phyloP scores from a whole-genome alignment of 1,284 basidiomycete species.

The Rhodotorula sp. region DNA sequence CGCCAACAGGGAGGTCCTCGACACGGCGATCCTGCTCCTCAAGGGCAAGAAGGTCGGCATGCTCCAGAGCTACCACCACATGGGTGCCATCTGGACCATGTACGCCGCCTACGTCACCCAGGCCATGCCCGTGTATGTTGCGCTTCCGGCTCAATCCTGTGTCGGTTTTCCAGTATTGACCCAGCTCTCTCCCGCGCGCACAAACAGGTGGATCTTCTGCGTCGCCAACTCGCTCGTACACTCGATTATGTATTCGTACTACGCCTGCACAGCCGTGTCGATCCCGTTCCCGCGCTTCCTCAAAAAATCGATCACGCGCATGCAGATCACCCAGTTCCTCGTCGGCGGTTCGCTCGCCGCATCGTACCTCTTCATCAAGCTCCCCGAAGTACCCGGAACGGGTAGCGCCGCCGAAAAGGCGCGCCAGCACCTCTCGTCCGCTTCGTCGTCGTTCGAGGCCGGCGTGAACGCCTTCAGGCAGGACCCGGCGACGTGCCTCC shows the following conservation, averaged over 20 bases:
- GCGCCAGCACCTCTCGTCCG: background rate
- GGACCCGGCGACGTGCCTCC: constrained; percentile 29
- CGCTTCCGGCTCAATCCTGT: constrained; percentile 16
- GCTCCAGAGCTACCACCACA: constrained; percentile 37
- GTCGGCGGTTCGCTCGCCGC: constrained; percentile 33
- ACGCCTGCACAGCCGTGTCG: constrained; percentile 45
- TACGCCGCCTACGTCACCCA: constrained; percentile 47
- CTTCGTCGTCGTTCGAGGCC: constrained; percentile 17
- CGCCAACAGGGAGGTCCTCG: constrained; percentile 31
- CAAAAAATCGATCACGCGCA: constrained; percentile 41
- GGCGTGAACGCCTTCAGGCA: constrained; percentile 17
- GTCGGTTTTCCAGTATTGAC: background rate
- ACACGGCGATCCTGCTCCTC: constrained; percentile 48
- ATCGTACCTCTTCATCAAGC: constrained; percentile 39
- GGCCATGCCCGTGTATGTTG: constrained; percentile 36
- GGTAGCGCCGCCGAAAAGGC: background rate
- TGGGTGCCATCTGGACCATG: constrained; percentile 45
- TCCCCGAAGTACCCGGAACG: constrained; percentile 19
- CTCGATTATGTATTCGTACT: constrained; percentile 45
- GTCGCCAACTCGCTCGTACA: constrained; percentile 42
- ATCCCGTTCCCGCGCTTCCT: constrained; percentile 47
- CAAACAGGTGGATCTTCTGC: constrained; percentile 31
- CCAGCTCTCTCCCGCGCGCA: too few species aligned
- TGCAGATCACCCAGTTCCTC: constrained; percentile 40
- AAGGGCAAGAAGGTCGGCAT: constrained; percentile 48